A percentile compares a stretch with the other conserved stretches of the same genome.
phyloP scores from a whole-genome alignment of 2,329 filamentous ascomycete genomes.

The Ascochyta pisi region DNA sequence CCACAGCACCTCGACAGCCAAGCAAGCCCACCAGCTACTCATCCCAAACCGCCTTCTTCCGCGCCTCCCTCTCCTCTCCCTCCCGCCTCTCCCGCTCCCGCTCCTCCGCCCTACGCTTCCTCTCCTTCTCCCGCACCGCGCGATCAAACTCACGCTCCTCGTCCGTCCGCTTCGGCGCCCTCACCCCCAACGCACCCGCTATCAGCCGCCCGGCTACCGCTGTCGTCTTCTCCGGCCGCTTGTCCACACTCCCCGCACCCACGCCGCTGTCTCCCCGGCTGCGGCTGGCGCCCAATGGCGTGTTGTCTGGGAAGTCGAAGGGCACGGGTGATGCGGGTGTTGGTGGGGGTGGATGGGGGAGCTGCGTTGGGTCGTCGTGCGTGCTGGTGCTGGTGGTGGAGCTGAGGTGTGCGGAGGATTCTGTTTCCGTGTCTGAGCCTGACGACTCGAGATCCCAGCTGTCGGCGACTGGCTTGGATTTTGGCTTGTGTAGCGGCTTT shows the following conservation, averaged over 20 bases:
- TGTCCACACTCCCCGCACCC: conserved; percentile 25
- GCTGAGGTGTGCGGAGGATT: conserved; percentile 36
- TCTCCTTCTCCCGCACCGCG: conserved; percentile 83
- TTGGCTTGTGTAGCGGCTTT: conserved; percentile 42
- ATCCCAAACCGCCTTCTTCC: conserved; percentile 89
- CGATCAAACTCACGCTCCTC: conserved; percentile 88
- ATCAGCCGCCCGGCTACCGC: conserved; percentile 90
- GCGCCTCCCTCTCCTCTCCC: conserved; percentile 71
- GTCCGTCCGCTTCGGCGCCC: conserved; percentile 80
- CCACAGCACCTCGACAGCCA: not conserved
- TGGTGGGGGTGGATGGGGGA: conserved; percentile 43
- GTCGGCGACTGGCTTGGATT: conserved; percentile 62
- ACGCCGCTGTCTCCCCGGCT: conserved; percentile 33
- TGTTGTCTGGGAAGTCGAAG: conserved; percentile 42
- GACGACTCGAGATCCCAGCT: conserved; percentile 79
- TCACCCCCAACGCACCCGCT: conserved; percentile 82
- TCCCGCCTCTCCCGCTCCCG: conserved; percentile 68
- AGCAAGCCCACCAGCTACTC: conserved; percentile 49
- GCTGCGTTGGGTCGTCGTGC: conserved; percentile 12
- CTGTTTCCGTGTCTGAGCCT: conserved; percentile 42
- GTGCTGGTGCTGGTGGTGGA: conserved; percentile 14
- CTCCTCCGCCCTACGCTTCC: conserved; percentile 75
- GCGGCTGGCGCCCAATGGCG: conserved; percentile 23
- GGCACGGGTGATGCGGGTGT: conserved; percentile 46
- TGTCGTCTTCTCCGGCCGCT: conserved; percentile 87